A percentile compares a stretch with the other conserved stretches of the same genome.
These are phyloP conservation scores for Teratosphaeria destructans DNA, from an alignment of 2,329 filamentous ascomycete species.

Conservation along the genomic window DNA sequence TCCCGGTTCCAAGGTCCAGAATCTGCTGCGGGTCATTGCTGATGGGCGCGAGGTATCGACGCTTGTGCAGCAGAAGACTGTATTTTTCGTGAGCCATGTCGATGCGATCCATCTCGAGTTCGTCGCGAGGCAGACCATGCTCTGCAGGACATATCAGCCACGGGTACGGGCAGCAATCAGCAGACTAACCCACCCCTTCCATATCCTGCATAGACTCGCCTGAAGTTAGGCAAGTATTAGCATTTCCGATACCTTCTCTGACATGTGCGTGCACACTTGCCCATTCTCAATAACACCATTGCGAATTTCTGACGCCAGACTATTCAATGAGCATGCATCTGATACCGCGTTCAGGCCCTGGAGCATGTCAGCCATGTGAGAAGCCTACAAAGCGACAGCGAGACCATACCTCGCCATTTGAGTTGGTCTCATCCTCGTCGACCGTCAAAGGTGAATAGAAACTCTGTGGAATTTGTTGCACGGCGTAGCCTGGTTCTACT, in stretches of 20 bases:
- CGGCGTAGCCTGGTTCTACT: not conserved
- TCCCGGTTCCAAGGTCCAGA: slow-evolving; percentile 67
- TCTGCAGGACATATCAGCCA: not conserved
- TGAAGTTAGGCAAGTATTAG: not conserved
- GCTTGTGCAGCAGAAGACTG: slow-evolving; percentile 11
- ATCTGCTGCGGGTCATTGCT: slow-evolving; percentile 12
- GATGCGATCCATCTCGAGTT: not conserved
- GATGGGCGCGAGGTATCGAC: slow-evolving; percentile 22
- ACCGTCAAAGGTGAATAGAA: not conserved
- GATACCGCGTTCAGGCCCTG: not conserved
- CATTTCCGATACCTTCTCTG: not conserved
- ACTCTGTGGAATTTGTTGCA: not conserved
- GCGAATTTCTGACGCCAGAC: not conserved
- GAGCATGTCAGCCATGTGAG: not conserved
- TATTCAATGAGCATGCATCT: not conserved
- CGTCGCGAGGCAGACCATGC: not conserved
- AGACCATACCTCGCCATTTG: not conserved
- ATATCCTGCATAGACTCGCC: not conserved
- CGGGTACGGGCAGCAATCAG: not conserved
- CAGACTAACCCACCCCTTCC: not conserved
- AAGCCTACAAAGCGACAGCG: not conserved
- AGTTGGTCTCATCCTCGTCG: not conserved
- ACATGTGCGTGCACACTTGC: not conserved
- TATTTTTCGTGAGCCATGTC: not conserved
- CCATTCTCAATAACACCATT: not conserved